Conservation (phyloP, 257 asterid species). For the Rubia yunnanensis region DNA sequence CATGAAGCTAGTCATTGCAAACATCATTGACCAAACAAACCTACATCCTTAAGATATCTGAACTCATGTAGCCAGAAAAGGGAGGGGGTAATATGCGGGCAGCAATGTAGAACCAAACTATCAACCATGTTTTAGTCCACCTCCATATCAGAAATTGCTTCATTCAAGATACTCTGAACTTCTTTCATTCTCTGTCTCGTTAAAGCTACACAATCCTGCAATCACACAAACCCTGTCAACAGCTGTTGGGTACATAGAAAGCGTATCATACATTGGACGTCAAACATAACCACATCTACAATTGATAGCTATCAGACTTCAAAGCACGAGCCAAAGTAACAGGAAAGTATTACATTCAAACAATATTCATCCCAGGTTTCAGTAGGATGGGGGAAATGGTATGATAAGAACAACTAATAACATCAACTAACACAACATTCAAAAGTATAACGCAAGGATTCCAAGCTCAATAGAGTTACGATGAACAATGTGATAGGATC, state of each 20-base stretch:
- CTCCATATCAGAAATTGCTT: constrained; percentile 68
- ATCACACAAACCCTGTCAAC: constrained; percentile 8
- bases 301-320: not conserved
- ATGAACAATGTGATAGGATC: not conserved
- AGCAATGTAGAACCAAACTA: constrained; percentile 1
- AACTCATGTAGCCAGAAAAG: not conserved
- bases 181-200: constrained; percentile 59
- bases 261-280: not conserved
- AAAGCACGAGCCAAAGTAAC: not conserved
- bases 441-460: not conserved
- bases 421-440: not conserved
- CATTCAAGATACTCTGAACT: constrained; percentile 51
- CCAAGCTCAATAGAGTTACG: no score
- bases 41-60: not conserved
- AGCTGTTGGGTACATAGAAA: not conserved
- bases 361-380: no score
- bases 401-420: not conserved
- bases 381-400: not conserved
- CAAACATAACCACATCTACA: not conserved
- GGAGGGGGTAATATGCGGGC: not conserved
- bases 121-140: constrained; percentile 29
- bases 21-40: not conserved
- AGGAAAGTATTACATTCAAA: no score
- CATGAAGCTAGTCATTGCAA: constrained; percentile 2
- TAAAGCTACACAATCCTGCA: constrained; percentile 65